A percentile compares a stretch with the other conserved stretches of the same genome.
phyloP scores from a whole-genome alignment of 768 basidiomycete genomes.

The Mycena belliarum region DNA sequence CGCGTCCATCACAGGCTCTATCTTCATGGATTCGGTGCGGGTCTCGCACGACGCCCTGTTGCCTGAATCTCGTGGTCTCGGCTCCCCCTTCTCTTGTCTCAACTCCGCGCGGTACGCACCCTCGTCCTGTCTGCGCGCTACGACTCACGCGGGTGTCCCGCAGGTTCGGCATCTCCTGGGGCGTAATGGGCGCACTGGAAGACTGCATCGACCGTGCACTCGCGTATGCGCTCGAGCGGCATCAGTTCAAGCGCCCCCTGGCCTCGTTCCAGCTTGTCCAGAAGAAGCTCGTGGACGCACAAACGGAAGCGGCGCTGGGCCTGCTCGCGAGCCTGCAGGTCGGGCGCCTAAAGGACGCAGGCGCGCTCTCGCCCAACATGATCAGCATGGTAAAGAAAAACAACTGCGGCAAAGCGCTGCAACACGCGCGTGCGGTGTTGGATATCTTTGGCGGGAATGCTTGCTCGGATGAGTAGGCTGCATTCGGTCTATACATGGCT shows the following conservation, averaged over 20 bases:
- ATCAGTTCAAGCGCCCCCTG: conserved; percentile 87
- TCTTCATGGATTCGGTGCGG: conserved; percentile 91
- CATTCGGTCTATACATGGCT: not conserved
- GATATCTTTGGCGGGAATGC: conserved; percentile 97
- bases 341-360: conserved; percentile 83
- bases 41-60: conserved; percentile 75
- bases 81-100: conserved; percentile 88
- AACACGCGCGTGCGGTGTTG: conserved; percentile 76
- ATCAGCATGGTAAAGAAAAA: conserved; percentile 93
- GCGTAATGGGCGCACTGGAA: conserved; percentile 93
- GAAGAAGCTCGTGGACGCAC: conserved; percentile 95
- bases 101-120: conserved; percentile 69
- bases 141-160: not conserved
- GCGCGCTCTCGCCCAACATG: conserved; percentile 83
- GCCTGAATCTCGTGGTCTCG: conserved; percentile 74
- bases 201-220: conserved; percentile 81
- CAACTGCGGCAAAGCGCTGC: conserved; percentile 91
- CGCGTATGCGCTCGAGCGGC: conserved; percentile 83
- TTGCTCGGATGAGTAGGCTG: conserved; percentile 82
- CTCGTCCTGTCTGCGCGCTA: not conserved
- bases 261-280: conserved; percentile 97
- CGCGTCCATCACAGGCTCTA: conserved; percentile 79
- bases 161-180: conserved; percentile 83
- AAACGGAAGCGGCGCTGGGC: conserved; percentile 82
- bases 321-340: conserved; percentile 75